Evolutionary conservation across 2,329 filamentous ascomycete species (phyloP).

Genomic region (Hypocreales sp.): DNA sequence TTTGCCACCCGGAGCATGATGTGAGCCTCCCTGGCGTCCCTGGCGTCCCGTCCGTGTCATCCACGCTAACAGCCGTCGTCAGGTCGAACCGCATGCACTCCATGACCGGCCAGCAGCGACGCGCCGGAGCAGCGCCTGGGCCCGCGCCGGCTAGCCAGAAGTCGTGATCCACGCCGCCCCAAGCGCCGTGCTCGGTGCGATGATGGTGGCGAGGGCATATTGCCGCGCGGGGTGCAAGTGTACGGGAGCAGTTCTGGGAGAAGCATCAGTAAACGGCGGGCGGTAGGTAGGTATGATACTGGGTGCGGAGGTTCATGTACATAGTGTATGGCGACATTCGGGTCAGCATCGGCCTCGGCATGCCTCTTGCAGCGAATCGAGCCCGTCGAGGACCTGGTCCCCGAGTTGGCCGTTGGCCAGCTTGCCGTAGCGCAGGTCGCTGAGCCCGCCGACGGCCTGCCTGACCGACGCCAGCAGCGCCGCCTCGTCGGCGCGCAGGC

Average conservation of each 20-base stretch:
- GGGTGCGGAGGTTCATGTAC: too few relatives aligned
- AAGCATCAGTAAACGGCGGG: not conserved
- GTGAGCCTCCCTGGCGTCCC: conserved; percentile 29
- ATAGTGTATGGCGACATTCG: not conserved
- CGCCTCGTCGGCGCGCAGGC: conserved; percentile 49
- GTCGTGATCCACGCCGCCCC: too few relatives aligned
- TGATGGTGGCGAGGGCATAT: too few relatives aligned
- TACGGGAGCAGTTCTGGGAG: not conserved
- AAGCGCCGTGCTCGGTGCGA: too few relatives aligned
- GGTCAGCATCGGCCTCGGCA: conserved; percentile 34
- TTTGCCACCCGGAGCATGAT: conserved; percentile 61
- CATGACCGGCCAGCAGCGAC: conserved; percentile 3
- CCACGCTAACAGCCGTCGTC: not conserved
- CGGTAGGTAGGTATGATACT: too few relatives aligned
- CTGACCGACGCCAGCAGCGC: conserved; percentile 44
- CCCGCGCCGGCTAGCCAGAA: conserved; percentile 1
- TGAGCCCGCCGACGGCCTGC: conserved; percentile 55
- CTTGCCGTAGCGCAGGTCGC: conserved; percentile 69
- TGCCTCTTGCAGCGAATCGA: conserved; percentile 38
- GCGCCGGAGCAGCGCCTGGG: conserved; percentile 3
- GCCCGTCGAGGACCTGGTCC: conserved; percentile 51
- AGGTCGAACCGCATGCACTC: conserved; percentile 22
- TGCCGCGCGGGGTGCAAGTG: too few relatives aligned
- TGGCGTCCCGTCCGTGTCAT: not conserved
- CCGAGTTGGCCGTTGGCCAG: conserved; percentile 48